These are phyloP conservation scores for Plectosphaerella cucumerina DNA, from an alignment of 2,329 filamentous ascomycete genomes.

Conservation along the genomic window DNA sequence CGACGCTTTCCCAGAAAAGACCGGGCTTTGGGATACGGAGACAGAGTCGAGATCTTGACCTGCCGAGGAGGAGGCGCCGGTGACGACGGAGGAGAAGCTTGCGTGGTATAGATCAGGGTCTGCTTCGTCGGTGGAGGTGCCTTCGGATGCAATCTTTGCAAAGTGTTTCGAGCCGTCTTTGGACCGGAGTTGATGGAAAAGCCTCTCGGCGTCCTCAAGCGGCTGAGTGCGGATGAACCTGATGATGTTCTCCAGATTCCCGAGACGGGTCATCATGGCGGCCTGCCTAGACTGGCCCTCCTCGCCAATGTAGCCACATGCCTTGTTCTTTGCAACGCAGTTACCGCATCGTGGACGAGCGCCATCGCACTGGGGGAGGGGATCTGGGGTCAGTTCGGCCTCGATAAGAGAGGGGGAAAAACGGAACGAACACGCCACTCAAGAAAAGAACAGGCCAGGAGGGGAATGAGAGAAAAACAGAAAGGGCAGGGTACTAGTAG, in stretches of 20 bases:
- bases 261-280: conserved; percentile 22
- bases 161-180: neutral
- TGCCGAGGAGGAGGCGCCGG: neutral
- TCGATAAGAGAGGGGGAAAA: neutral
- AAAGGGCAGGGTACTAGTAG: neutral
- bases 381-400: neutral
- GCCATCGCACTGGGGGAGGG: conserved; percentile 24
- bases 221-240: conserved; percentile 15
- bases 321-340: conserved; percentile 19
- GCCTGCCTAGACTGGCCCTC: conserved; percentile 24
- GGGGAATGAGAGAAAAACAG: neutral
- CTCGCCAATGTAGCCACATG: conserved; percentile 26
- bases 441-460: neutral
- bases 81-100: neutral
- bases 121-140: neutral
- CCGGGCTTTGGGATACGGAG: neutral
- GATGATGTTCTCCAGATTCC: conserved; percentile 21
- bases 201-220: conserved; percentile 16
- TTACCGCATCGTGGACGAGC: conserved; percentile 22
- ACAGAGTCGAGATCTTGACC: neutral
- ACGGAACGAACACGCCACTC: too few relatives aligned
- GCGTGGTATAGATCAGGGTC: neutral
- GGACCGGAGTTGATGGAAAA: conserved; percentile 20
- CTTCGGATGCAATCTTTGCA: neutral
- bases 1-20: neutral